Evolutionary conservation across 192 early-diverging fungal genomes (phyloP).

Genomic region (Backusella luteola): DNA sequence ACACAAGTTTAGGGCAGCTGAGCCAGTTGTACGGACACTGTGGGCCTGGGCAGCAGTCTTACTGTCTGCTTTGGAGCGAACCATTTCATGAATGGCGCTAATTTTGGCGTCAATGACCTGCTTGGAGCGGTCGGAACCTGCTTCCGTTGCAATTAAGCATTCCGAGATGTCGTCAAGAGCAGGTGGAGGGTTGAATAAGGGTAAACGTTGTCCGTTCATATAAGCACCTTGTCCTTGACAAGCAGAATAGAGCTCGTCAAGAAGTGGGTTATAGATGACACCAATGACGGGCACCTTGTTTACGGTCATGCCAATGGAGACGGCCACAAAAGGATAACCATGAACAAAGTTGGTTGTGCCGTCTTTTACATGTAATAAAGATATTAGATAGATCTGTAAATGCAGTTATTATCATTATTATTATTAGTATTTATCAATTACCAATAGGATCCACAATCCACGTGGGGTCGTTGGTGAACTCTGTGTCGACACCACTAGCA

Average conservation of each 20-base stretch:
- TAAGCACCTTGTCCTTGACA: constrained; percentile 64
- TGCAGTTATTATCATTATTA: too few relatives aligned
- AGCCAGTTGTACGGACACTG: constrained; percentile 75
- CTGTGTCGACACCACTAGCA: constrained; percentile 52
- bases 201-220: constrained; percentile 58
- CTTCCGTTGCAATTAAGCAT: constrained; percentile 82
- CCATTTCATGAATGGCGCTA: constrained; percentile 61
- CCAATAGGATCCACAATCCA: constrained; percentile 92
- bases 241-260: constrained; percentile 72
- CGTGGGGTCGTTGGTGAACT: constrained; percentile 70
- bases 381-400: too few relatives aligned
- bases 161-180: constrained; percentile 63
- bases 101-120: constrained; percentile 65
- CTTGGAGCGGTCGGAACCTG: constrained; percentile 68
- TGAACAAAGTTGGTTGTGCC: constrained; percentile 81
- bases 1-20: constrained; percentile 77
- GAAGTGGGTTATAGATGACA: constrained; percentile 88
- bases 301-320: constrained; percentile 84
- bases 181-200: constrained; percentile 54
- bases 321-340: constrained; percentile 79
- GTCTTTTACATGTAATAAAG: constrained; percentile 30
- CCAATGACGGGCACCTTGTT: constrained; percentile 78
- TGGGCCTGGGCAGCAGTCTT: constrained; percentile 43
- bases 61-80: constrained; percentile 46
- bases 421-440: constrained; percentile 22